Percentiles rank a stretch among this genome's conserved stretches.
Evolutionary conservation across 2,329 filamentous ascomycete genomes (phyloP).

Genomic region (Parastagonospora nodorum): DNA sequence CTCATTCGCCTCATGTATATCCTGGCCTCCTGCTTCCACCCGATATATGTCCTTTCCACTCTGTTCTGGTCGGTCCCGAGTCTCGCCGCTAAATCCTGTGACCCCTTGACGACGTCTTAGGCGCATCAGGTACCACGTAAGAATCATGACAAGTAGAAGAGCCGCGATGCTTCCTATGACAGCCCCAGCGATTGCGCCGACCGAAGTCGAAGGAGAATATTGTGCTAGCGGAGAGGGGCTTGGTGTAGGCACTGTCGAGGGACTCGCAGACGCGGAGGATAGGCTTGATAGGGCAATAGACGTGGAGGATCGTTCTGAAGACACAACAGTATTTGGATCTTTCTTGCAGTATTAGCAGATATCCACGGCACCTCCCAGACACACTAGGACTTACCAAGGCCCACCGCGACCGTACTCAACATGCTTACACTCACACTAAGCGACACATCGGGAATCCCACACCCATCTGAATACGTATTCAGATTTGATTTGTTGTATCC

Average conservation of each 20-base stretch:
- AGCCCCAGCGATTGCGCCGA: conserved; percentile 32
- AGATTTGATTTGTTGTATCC: conserved; percentile 5
- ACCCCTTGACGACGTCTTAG: neutral
- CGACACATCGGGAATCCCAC: conserved; percentile 1
- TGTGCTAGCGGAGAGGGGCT: neutral
- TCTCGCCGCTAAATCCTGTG: too few species aligned
- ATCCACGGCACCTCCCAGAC: neutral
- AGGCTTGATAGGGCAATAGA: neutral
- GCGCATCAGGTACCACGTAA: conserved; percentile 22
- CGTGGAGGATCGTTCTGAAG: too few species aligned
- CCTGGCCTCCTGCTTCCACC: too few species aligned
- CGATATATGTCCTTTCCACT: too few species aligned
- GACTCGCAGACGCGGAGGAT: neutral
- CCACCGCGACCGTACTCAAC: conserved; percentile 3
- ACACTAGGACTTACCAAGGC: conserved; percentile 1
- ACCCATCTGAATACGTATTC: conserved; percentile 11
- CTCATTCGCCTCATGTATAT: too few species aligned
- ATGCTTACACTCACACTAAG: neutral
- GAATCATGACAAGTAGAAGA: conserved; percentile 19
- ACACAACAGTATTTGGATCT: neutral
- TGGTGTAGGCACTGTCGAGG: neutral
- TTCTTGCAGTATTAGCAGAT: neutral
- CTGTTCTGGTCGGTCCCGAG: too few species aligned
- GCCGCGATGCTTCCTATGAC: conserved; percentile 30
- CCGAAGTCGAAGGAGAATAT: conserved; percentile 9